These are phyloP conservation scores for Physcia stellaris DNA, from an alignment of 495 filamentous ascomycete species.

Conservation along the genomic window DNA sequence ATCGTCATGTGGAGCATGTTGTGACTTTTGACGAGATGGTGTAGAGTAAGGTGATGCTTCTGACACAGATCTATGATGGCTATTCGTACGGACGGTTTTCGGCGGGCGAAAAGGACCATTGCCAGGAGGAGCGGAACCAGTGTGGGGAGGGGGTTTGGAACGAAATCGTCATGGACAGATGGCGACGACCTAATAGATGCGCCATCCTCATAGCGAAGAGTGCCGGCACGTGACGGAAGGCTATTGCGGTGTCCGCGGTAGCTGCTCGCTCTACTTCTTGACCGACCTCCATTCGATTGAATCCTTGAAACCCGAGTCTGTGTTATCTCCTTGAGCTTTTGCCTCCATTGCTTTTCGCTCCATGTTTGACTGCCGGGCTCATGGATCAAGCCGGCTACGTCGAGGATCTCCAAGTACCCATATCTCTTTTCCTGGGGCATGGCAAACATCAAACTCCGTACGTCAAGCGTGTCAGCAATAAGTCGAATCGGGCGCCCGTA, in stretches of 20 bases:
- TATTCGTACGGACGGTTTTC: conserved; percentile 24
- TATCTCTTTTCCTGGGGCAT: conserved; percentile 83
- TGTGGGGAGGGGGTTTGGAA: conserved; percentile 17
- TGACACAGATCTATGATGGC: conserved; percentile 22
- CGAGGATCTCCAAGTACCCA: conserved; percentile 79
- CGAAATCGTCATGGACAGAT: conserved; percentile 27
- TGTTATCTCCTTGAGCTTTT: conserved; percentile 79
- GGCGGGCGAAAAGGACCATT: conserved; percentile 30
- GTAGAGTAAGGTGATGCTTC: conserved; percentile 20
- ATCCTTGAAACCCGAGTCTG: conserved; percentile 51
- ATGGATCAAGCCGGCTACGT: conserved; percentile 67
- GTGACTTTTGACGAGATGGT: conserved; percentile 29
- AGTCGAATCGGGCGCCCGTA: conserved; percentile 85
- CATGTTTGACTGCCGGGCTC: conserved; percentile 64
- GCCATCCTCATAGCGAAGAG: conserved; percentile 54
- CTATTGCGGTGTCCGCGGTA: conserved; percentile 54
- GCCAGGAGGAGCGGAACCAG: conserved; percentile 25
- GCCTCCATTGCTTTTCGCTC: conserved; percentile 83
- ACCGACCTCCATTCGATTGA: conserved; percentile 27
- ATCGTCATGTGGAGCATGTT: conserved; percentile 17
- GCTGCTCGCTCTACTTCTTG: conserved; percentile 47
- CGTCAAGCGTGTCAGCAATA: conserved; percentile 73
- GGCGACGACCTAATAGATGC: conserved; percentile 42
- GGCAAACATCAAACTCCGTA: conserved; percentile 91
- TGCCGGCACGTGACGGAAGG: conserved; percentile 36